Evolutionary conservation across 176 grass and related monocot genomes (phyloP), one percentile per base, ranked within the genome.

Genomic region (Alopecurus myosuroides): DNA sequence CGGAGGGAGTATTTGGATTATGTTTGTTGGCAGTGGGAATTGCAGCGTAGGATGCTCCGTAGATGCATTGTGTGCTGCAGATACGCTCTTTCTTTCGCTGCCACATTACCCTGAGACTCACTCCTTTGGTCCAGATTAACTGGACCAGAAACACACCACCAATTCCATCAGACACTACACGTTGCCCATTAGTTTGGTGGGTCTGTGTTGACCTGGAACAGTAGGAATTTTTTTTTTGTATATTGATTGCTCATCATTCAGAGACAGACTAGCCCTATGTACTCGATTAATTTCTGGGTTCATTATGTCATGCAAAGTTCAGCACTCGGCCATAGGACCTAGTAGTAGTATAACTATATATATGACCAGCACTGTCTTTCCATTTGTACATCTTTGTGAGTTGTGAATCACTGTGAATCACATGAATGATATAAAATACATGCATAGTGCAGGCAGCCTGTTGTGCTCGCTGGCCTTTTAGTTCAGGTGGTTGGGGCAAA

Each of bases 341-440:
- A 28, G 45, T 40, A n/a, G 11, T 20, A 74, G n/a, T 15, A 28
- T 6, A 14, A 40, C 68, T 22, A 30, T 9, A 58, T 64, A 25
- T 46, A 80, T 52, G 40, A 19, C 48, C 46, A 35, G 30, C 45
- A 62, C 17, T 69, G 23, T 63, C 35, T 56, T 22, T 13, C 34
- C 34, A 19, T 66, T n/a, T n/a, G 53, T 34, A 6, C 76, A 79
- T 45, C 77, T 64, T 63, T 82, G 61, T 51, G 77, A 81, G 39
- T 29, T 86, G 71, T 61, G 71, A 85, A 3, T 36, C 50, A 72
- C 52, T 86, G 71, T 61, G 71, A 85, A 3, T 36, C 50, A 72
- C 52, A 45, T 31, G 61, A 25, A 70, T 31, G 45, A 68, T 49
- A 48, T 72, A 31, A 22, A 64, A 74, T 73, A 41, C 68, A 64